Base-by-base conservation (phyloP, 2,329 filamentous ascomycete genomes). In the Spiromastix sp. region DNA sequence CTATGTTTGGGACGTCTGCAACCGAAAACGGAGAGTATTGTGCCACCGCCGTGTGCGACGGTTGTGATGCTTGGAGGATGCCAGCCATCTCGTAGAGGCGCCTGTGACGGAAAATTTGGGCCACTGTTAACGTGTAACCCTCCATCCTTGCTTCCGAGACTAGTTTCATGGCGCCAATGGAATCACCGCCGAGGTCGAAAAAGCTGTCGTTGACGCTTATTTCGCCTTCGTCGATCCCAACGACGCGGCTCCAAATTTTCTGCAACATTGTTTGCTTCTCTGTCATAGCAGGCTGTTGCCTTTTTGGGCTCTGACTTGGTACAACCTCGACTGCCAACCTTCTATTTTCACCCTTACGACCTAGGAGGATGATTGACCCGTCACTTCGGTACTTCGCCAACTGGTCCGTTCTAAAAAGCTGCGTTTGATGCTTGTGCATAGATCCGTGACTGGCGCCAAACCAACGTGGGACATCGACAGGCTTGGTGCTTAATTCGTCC, bases 141-240 rank as follows among this genome's bases (percentile, higher is more conserved):
- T 66, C 62, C 2, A 60, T 56, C 15, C 72, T 59, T 2, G 70
- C 65, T 35, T 70, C 67, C 3, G 72, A 69, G 1, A 77, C 74
- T 1, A 79, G 56, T 48, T 71, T 74, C 69, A 77, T 78, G 3
- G 71, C 71, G 3, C 60, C 55, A 26, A 75, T 70, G 0, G 71
- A 75, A 49, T 75, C 71, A 11, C 72, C 72, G 0, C 72, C 71
- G 0, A 74, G 57, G 7, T 63, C 60, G 56, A 75, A 74, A 54
- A 76, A 75, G 52, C 64, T 70, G 42, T 73, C 64, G 11, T 69
- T 61, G 2, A 64, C 49, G 2, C 62, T 57, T 12, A 74, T 68
- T 0, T 64, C 56, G 2, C 63, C 59, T 36, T 69, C 57, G 1
- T 54, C 44, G 1, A 70, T 49, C 1, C 47, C 51, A 19, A 75